Conservation (phyloP, 768 basidiomycete genomes). For the Neoboletus subvelutipes region DNA sequence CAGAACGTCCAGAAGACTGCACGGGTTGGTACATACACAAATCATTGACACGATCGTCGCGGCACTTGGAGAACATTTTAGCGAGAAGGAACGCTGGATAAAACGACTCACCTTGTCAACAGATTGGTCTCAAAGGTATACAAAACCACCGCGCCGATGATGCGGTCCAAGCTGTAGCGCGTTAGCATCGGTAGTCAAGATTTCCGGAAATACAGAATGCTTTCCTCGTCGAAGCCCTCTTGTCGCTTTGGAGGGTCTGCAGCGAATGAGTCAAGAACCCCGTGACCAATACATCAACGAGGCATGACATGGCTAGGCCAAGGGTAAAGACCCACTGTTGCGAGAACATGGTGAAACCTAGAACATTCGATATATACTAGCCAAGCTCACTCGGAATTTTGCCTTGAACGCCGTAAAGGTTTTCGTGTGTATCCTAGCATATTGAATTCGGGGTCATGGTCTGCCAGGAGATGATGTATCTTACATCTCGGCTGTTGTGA, state of each 20-base stretch:
- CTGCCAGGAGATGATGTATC: background rate
- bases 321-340: constrained; percentile 50
- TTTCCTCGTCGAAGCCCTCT: constrained; percentile 41
- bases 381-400: constrained; percentile 19
- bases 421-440: constrained; percentile 26
- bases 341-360: background rate
- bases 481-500: constrained; percentile 33
- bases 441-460: background rate
- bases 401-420: constrained; percentile 27
- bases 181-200: background rate
- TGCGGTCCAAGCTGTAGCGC: constrained; percentile 41
- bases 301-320: constrained; percentile 49
- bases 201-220: background rate
- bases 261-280: constrained; percentile 44
- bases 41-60: constrained; percentile 43
- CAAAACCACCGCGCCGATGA: constrained; percentile 47
- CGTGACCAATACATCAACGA: constrained; percentile 51
- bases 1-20: background rate
- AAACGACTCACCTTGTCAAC: constrained; percentile 41
- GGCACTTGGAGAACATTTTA: constrained; percentile 27
- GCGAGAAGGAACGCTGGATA: background rate
- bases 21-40: constrained; percentile 34
- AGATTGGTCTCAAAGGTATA: constrained; percentile 56
- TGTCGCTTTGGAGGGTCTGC: constrained; percentile 37
- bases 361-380: background rate